phyloP scores from a whole-genome alignment of 148 eudicot species.

The Cornus suecica region DNA sequence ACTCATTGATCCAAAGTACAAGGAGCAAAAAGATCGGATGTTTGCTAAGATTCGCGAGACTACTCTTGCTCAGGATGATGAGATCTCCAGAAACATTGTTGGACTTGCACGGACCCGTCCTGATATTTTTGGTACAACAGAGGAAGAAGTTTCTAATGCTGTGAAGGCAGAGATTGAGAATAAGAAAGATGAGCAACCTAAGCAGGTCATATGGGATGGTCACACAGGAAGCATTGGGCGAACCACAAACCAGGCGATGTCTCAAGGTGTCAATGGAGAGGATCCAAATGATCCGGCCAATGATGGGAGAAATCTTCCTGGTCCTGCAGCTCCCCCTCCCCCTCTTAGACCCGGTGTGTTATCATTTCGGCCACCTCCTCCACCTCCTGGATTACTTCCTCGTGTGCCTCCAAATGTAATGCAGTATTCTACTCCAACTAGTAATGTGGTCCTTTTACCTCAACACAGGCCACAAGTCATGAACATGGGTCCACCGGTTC shows the following conservation, averaged over 20 bases:
- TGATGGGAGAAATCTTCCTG: slow-evolving; percentile 52
- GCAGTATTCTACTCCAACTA: slow-evolving; percentile 46
- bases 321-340: slow-evolving; percentile 77
- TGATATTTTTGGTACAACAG: slow-evolving; percentile 82
- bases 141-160: slow-evolving; percentile 87
- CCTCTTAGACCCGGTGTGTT: slow-evolving; percentile 50
- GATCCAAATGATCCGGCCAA: slow-evolving; percentile 44
- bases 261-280: slow-evolving; percentile 52
- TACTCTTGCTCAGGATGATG: slow-evolving; percentile 82
- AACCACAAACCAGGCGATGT: slow-evolving; percentile 81
- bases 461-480: slow-evolving; percentile 52
- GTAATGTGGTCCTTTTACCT: slow-evolving; percentile 37
- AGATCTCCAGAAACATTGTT: slow-evolving; percentile 70
- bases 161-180: slow-evolving; percentile 83
- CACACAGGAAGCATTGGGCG: slow-evolving; percentile 85
- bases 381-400: slow-evolving; percentile 63
- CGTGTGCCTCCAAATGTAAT: slow-evolving; percentile 44
- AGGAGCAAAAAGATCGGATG: slow-evolving; percentile 87
- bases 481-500: slow-evolving; percentile 31
- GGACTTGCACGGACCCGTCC: slow-evolving; percentile 86
- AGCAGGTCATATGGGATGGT: slow-evolving; percentile 93
- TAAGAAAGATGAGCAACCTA: slow-evolving; percentile 81
- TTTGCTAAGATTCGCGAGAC: slow-evolving; percentile 87
- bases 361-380: slow-evolving; percentile 67
- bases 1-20: slow-evolving; percentile 82